A percentile compares a stretch with the other conserved stretches of the same genome.
Conservation (phyloP, 1,139 yeast species). For the Arxiozyma heterogenica region DNA sequence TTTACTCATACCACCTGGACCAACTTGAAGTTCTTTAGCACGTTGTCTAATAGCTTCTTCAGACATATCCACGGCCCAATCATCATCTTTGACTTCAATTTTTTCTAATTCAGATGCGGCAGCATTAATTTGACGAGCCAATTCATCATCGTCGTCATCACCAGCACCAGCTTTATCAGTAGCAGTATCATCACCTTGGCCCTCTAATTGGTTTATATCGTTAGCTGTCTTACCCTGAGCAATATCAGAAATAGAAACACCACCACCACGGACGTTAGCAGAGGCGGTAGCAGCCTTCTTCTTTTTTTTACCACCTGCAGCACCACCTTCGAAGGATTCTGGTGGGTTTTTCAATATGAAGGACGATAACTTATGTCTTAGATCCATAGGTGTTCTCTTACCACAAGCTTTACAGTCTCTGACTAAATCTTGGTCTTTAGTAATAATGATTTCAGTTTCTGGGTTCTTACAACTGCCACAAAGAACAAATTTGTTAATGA, state of each 20-base stretch:
- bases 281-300: constrained; percentile 83
- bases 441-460: constrained; percentile 83
- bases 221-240: constrained; percentile 45
- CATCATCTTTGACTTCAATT: constrained; percentile 69
- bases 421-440: constrained; percentile 66
- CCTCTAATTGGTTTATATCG: constrained; percentile 26
- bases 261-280: constrained; percentile 85
- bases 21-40: constrained; percentile 72
- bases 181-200: constrained; percentile 27
- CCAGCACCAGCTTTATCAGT: constrained; percentile 30
- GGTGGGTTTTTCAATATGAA: constrained; percentile 93
- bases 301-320: constrained; percentile 49
- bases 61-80: constrained; percentile 97
- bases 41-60: constrained; percentile 94
- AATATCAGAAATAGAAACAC: constrained; percentile 67
- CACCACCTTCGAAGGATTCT: constrained; percentile 39
- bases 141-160: constrained; percentile 64
- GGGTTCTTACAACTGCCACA: constrained; percentile 97
- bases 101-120: constrained; percentile 63
- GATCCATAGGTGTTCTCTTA: constrained; percentile 72
- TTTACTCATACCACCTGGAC: constrained; percentile 36
- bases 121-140: constrained; percentile 72
- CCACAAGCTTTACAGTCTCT: constrained; percentile 99
- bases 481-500: constrained; percentile 82
- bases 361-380: constrained; percentile 77